Evolutionary conservation across 352 stramenopile species (phyloP).

Genomic region (Phytopythium litorale): DNA sequence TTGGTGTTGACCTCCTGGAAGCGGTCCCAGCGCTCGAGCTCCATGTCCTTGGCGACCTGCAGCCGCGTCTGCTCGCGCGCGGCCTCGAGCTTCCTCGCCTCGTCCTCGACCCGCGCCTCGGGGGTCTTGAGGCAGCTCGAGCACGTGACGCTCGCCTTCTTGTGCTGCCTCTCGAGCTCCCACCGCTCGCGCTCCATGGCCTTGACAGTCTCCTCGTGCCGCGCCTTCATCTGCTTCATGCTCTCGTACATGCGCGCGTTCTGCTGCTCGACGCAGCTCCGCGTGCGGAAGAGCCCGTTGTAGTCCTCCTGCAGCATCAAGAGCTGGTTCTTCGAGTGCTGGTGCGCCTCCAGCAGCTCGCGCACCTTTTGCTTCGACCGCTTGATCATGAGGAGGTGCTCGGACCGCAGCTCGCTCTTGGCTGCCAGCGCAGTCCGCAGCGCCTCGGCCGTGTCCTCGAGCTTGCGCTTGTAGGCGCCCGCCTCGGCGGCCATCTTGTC

Average conservation of each 20-base stretch:
- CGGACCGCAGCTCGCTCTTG: conserved; percentile 45
- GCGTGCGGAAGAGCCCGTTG: conserved; percentile 49
- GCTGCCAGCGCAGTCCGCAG: conserved; percentile 40
- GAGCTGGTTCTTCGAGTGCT: conserved; percentile 52
- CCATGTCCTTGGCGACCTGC: conserved; percentile 46
- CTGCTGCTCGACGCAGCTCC: conserved; percentile 32
- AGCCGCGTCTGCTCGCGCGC: conserved; percentile 49
- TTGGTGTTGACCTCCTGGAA: conserved; percentile 70
- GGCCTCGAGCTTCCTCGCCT: conserved; percentile 32
- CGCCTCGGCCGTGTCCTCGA: conserved; percentile 41
- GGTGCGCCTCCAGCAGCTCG: conserved; percentile 35
- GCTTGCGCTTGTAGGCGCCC: conserved; percentile 49
- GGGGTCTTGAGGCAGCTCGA: conserved; percentile 47
- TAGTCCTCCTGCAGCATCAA: conserved; percentile 74
- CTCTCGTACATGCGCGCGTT: conserved; percentile 43
- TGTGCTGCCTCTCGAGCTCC: conserved; percentile 63
- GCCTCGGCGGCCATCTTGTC: conserved; percentile 61
- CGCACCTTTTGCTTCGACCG: conserved; percentile 72
- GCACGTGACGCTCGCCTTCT: conserved; percentile 43
- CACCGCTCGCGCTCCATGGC: conserved; percentile 49
- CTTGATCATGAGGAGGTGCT: conserved; percentile 36
- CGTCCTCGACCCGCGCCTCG: conserved; percentile 40
- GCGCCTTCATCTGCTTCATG: conserved; percentile 39
- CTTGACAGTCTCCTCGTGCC: conserved; percentile 42
- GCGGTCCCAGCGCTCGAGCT: conserved; percentile 59